Percentiles rank a stretch among this genome's conserved stretches.
Evolutionary conservation across 163 green algal genomes (phyloP).

Genomic region (Volvox carteri): DNA sequence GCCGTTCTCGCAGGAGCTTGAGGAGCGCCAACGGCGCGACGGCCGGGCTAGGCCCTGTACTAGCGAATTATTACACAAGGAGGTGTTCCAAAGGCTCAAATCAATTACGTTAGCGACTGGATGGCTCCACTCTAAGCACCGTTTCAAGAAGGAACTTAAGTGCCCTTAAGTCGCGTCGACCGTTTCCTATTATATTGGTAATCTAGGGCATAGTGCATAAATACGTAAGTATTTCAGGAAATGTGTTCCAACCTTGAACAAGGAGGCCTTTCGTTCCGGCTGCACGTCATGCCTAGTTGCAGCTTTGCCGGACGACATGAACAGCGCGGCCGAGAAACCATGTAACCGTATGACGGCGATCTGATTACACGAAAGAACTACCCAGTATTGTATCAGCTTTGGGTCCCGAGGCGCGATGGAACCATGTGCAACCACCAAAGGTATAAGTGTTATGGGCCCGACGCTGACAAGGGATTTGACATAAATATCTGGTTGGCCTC

Average conservation of each 20-base stretch:
- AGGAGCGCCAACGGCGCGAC: slow-evolving; percentile 38
- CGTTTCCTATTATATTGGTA: slow-evolving; percentile 5
- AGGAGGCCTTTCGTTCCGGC: no score
- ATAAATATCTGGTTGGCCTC: neutral
- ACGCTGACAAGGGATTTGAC: no score
- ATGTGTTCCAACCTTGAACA: no score
- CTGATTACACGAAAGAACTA: no score
- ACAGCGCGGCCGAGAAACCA: neutral
- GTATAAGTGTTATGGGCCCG: no score
- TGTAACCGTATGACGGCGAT: no score
- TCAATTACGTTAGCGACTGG: neutral
- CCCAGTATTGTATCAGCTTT: no score
- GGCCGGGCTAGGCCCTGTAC: neutral
- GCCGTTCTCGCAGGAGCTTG: slow-evolving; percentile 14
- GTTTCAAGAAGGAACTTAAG: slow-evolving; percentile 11
- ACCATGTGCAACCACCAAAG: no score
- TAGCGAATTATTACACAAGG: neutral
- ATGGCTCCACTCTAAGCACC: neutral
- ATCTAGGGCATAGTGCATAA: no score
- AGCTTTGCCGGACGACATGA: neutral
- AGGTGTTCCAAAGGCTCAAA: neutral
- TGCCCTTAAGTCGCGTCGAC: neutral
- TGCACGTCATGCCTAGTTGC: no score
- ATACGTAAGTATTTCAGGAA: no score
- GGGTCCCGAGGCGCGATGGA: no score